Percentiles rank a stretch among this genome's conserved stretches.
phyloP scores from a whole-genome alignment of 345 rosid genomes.

The Arabis alpina region DNA sequence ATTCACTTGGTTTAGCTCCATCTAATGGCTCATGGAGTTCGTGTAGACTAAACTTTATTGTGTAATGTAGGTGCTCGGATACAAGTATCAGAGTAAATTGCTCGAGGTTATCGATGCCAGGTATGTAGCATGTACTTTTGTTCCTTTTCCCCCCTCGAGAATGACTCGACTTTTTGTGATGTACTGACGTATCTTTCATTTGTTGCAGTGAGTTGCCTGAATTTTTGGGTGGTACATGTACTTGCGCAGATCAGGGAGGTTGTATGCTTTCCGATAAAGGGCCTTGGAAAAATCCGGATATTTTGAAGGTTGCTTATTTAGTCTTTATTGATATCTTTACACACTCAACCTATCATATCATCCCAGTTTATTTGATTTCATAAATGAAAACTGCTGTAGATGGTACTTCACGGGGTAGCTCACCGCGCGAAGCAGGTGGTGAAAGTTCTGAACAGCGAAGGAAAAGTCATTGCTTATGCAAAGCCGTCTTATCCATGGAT shows the following conservation, averaged over 20 bases:
- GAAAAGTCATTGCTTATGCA: conserved; percentile 91
- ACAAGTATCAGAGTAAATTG: conserved; percentile 88
- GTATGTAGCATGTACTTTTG: conserved; percentile 41
- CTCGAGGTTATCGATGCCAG: conserved; percentile 88
- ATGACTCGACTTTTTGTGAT: too few relatives aligned
- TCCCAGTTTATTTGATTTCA: background rate
- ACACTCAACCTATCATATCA: conserved; percentile 7
- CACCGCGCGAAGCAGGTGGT: conserved; percentile 85
- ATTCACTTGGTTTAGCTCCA: background rate
- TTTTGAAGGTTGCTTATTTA: conserved; percentile 57
- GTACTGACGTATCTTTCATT: conserved; percentile 19
- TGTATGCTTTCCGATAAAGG: conserved; percentile 96
- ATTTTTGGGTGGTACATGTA: conserved; percentile 85
- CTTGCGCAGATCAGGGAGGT: conserved; percentile 83
- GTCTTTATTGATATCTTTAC: conserved; percentile 14
- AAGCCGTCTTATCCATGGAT: conserved; percentile 83
- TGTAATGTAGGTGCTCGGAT: conserved; percentile 77
- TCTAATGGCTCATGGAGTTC: background rate
- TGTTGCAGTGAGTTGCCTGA: conserved; percentile 79
- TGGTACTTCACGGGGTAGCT: conserved; percentile 82
- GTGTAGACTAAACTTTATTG: conserved; percentile 19
- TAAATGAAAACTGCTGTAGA: conserved; percentile 48
- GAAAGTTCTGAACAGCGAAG: conserved; percentile 85
- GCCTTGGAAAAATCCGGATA: conserved; percentile 86
- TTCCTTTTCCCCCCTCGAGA: too few relatives aligned